A percentile compares a stretch with the other conserved stretches of the same genome.
phyloP scores from a whole-genome alignment of 306 rosid genomes.

The Glycyrrhiza uralensis region DNA sequence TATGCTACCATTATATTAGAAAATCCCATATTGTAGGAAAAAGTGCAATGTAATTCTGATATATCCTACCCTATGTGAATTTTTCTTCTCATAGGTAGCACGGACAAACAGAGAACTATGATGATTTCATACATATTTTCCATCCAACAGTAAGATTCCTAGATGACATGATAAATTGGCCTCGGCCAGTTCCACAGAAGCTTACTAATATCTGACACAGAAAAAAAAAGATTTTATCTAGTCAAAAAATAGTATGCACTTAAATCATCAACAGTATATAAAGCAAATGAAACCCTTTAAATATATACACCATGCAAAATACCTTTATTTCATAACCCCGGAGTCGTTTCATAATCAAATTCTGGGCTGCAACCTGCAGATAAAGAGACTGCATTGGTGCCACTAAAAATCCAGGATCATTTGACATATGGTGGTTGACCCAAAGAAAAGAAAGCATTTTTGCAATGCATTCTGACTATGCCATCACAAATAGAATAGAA shows the following conservation, averaged over 20 bases:
- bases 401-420: constrained; percentile 9
- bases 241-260: not conserved
- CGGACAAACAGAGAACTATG: not conserved
- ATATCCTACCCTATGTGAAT: not conserved
- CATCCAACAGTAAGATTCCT: not conserved
- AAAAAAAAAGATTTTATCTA: not conserved
- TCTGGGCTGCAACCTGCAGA: constrained; percentile 73
- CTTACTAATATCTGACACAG: not conserved
- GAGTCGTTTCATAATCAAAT: constrained; percentile 81
- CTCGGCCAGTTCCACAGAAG: not conserved
- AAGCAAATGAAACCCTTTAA: not conserved
- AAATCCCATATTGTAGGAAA: not conserved
- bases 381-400: not conserved
- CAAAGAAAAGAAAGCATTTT: not conserved
- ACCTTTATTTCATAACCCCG: constrained; percentile 94
- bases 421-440: not conserved
- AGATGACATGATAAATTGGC: constrained; percentile 6
- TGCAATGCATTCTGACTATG: not conserved
- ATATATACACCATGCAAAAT: not conserved
- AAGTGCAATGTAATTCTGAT: not conserved
- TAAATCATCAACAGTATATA: not conserved
- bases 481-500: not conserved
- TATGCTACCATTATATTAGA: not conserved
- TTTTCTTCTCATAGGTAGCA: not conserved
- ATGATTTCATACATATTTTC: not conserved